Evolutionary conservation across 164 flowering plant genomes (phyloP).

Genomic region (Echeveria elegans): DNA sequence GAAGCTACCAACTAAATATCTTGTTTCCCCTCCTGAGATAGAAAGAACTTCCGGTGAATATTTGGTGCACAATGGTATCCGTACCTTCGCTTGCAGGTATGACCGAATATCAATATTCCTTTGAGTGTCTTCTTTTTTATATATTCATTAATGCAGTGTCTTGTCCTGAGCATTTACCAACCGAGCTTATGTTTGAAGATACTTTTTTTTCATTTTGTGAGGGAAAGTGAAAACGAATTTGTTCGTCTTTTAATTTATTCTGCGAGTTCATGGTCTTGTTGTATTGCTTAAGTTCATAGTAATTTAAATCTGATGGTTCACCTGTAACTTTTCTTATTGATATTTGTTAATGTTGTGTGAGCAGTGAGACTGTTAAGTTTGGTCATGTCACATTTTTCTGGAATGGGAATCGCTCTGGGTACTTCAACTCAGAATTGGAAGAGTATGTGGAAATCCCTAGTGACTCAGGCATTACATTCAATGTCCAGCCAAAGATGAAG

Average conservation of each 20-base stretch:
- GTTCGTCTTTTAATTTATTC: not conserved
- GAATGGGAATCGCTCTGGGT: slow-evolving; percentile 97
- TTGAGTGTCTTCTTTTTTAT: not conserved
- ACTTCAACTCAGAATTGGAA: slow-evolving; percentile 64
- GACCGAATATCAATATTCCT: not conserved
- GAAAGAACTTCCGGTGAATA: not conserved
- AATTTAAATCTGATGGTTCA: not conserved
- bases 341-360: not conserved
- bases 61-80: not conserved
- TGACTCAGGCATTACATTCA: slow-evolving; percentile 82
- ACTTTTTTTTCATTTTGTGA: not conserved
- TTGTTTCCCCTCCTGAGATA: not conserved
- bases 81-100: not conserved
- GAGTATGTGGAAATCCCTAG: slow-evolving; percentile 96
- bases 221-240: not conserved
- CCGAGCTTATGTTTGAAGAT: not conserved
- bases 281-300: not conserved
- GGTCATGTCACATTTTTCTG: slow-evolving; percentile 98
- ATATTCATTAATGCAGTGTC: not conserved
- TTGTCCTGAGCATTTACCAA: not conserved
- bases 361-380: slow-evolving; percentile 92
- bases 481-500: slow-evolving; percentile 88
- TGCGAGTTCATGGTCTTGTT: not conserved
- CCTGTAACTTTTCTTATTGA: not conserved
- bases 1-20: not conserved